Conservation (phyloP, 768 basidiomycete genomes). For the Termitomyces sp. region DNA sequence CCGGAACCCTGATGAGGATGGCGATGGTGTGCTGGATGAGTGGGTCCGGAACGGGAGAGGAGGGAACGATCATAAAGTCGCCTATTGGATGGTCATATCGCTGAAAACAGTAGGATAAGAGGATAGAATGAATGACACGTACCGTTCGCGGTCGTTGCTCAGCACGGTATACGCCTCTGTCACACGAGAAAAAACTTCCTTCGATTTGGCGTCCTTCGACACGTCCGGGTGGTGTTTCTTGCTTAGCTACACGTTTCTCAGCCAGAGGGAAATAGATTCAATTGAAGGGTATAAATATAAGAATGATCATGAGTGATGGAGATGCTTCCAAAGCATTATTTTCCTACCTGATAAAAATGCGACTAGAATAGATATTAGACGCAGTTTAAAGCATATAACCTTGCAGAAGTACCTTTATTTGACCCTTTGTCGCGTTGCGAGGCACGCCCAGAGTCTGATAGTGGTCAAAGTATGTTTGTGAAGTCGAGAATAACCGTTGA, state of each 20-base stretch:
- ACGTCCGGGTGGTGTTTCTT: slow-evolving; percentile 49
- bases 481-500: slow-evolving; percentile 18
- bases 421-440: slow-evolving; percentile 34
- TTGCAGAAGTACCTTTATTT: slow-evolving; percentile 34
- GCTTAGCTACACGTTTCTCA: slow-evolving; percentile 30
- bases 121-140: neutral
- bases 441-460: slow-evolving; percentile 40
- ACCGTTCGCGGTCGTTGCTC: slow-evolving; percentile 42
- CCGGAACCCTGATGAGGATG: slow-evolving; percentile 13
- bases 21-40: slow-evolving; percentile 19
- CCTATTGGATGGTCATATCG: slow-evolving; percentile 17
- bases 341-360: slow-evolving; percentile 37
- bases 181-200: slow-evolving; percentile 33
- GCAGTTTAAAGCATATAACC: neutral
- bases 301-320: neutral
- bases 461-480: slow-evolving; percentile 23
- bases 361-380: slow-evolving; percentile 23
- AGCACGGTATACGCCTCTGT: slow-evolving; percentile 44
- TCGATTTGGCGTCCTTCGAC: slow-evolving; percentile 37
- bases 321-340: neutral
- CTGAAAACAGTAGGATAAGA: too few relatives aligned
- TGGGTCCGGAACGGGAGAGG: slow-evolving; percentile 12
- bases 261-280: neutral
- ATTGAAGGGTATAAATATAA: neutral
- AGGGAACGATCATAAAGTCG: slow-evolving; percentile 44